Evolutionary conservation across 306 rosid species (phyloP), one percentile per base, ranked within the genome.

Genomic region (Acacia acuminata): DNA sequence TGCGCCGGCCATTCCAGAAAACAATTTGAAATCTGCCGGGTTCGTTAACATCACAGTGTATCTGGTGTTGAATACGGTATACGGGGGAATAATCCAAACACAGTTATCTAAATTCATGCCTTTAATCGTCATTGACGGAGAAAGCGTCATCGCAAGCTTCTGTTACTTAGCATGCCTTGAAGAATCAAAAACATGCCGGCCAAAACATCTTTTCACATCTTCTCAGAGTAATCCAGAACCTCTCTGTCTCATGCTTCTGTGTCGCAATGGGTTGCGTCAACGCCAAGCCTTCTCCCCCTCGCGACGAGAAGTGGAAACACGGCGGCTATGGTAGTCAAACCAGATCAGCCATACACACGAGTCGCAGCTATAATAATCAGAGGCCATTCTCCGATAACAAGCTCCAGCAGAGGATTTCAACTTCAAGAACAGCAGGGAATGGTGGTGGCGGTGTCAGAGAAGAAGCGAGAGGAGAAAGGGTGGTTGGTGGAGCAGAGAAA

Each of bases 241-340:
- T 50, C 78, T 36, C 20, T 70, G 38, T 58, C 53, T 42, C 75
- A 36, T 16, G 27, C 75, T 19, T 45, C 75, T 15, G 68, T 58
- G 71, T 27, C 40, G 64, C 45, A 58, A 91, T 94, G 97, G 97
- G 98, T n/a, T 93, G 98, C 75, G 82, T 81, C 15, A 87, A 48
- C 71, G 47, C 82, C 20, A 94, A 65, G 66, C 9, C 22, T 7
- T 79, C 61, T 84, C 56, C 75, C 22, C 8, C 61, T 73, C 17
- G n/a, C 38, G 15, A 22, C 9, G 78, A 79, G 79, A 82, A 48
- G 87, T 34, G 75, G 65, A 87, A 86, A 77, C 1, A 3, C 20
- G 75, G 67, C 0, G 86, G 69, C 25, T 73, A 84, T 55, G 83
- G 38, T 17, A 76, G 24, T 24, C 81, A 81, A 50, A 34, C 44